These are phyloP conservation scores for Hylodesmum podocarpum DNA, from an alignment of 306 rosid genomes.

Conservation along the genomic window DNA sequence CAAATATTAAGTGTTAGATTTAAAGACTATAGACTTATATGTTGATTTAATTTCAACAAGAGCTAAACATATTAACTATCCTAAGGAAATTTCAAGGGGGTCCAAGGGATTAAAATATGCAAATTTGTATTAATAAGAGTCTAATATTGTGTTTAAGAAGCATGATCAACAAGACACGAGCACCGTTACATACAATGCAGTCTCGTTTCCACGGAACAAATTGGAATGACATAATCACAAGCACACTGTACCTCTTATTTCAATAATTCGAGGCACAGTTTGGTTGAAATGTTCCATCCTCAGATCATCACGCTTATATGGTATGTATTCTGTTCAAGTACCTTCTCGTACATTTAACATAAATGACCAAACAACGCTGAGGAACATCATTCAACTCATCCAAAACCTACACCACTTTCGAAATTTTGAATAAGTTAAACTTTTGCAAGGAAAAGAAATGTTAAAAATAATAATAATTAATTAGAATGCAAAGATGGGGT, in stretches of 20 bases:
- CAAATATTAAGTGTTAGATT: not conserved
- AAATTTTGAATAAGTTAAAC: not conserved
- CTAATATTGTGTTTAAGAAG: not conserved
- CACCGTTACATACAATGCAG: not conserved
- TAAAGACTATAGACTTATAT: not conserved
- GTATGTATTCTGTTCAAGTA: not conserved
- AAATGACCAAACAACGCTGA: slow-evolving; percentile 12
- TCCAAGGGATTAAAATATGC: not conserved
- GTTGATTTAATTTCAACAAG: too few relatives aligned
- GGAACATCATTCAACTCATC: not conserved
- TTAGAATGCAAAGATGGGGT: not conserved
- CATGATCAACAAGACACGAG: not conserved
- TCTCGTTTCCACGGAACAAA: not conserved
- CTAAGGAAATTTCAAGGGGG: not conserved
- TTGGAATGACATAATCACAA: not conserved
- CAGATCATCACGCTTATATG: not conserved
- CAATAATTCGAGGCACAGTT: not conserved
- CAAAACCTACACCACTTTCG: not conserved
- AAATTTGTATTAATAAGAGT: too few relatives aligned
- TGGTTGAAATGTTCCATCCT: slow-evolving; percentile 3
- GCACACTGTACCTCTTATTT: not conserved
- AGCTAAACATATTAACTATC: not conserved
- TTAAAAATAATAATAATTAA: not conserved
- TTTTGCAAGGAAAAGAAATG: not conserved
- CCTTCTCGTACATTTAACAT: slow-evolving; percentile 5